Percentiles rank a stretch among this genome's conserved stretches.
phyloP scores from a whole-genome alignment of 2,329 filamentous ascomycete species.

The Calcarisporium arbuscula region DNA sequence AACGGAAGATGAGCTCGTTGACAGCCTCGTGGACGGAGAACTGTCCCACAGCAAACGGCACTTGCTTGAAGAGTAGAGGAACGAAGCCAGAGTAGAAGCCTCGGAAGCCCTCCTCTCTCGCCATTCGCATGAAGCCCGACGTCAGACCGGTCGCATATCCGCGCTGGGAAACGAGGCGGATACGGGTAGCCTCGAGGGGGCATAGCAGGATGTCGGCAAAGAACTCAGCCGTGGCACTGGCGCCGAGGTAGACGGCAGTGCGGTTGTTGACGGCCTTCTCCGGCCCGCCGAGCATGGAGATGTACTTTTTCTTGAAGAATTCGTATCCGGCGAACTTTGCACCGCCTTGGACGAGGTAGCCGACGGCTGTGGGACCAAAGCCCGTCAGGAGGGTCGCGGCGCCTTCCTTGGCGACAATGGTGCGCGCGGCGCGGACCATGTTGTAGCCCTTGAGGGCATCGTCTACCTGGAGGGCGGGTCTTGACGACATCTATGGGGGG shows the following conservation, averaged over 20 bases:
- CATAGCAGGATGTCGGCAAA: conserved; percentile 78
- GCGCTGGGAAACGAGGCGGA: conserved; percentile 74
- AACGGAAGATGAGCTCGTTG: conserved; percentile 66
- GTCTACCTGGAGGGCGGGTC: conserved; percentile 86
- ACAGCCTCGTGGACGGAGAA: conserved; percentile 92
- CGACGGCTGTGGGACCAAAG: conserved; percentile 77
- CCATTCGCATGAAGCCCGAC: conserved; percentile 68
- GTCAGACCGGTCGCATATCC: conserved; percentile 68
- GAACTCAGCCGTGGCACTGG: conserved; percentile 63
- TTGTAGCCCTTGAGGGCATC: conserved; percentile 78
- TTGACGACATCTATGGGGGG: conserved; percentile 68
- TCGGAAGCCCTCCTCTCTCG: conserved; percentile 66
- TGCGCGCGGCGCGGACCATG: conserved; percentile 70
- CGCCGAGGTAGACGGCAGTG: conserved; percentile 63
- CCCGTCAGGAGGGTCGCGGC: conserved; percentile 74
- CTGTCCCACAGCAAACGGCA: conserved; percentile 90
- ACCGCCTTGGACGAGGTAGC: conserved; percentile 84
- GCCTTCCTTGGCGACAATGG: conserved; percentile 75
- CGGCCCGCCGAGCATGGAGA: conserved; percentile 56
- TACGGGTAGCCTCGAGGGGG: conserved; percentile 78
- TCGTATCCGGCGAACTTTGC: conserved; percentile 92
- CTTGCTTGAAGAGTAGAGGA: conserved; percentile 79
- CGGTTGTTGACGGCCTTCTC: conserved; percentile 37
- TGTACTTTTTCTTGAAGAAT: conserved; percentile 87
- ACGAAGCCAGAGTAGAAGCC: conserved; percentile 92